These are phyloP conservation scores for Mikania micrantha DNA, from an alignment of 129 eudicot species.

Conservation along the genomic window DNA sequence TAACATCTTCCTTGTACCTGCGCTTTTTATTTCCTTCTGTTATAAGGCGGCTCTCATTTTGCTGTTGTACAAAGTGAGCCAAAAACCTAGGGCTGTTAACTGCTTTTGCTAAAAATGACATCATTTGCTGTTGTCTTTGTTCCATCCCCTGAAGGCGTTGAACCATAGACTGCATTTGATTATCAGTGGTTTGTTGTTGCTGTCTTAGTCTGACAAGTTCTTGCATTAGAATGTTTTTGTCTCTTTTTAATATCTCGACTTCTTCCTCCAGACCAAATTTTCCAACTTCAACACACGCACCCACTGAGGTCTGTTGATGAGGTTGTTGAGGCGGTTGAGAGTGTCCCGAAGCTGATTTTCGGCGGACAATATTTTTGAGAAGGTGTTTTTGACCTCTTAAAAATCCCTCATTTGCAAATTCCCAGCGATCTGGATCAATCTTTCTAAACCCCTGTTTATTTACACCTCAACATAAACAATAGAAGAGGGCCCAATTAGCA, in stretches of 20 bases:
- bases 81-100: conserved; percentile 80
- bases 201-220: conserved; percentile 81
- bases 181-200: conserved; percentile 77
- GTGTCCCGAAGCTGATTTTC: conserved; percentile 65
- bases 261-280: conserved; percentile 89
- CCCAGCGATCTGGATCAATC: conserved; percentile 94
- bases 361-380: conserved; percentile 53
- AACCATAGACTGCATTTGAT: conserved; percentile 72
- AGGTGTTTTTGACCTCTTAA: conserved; percentile 77
- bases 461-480: background rate
- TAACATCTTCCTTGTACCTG: conserved; percentile 51
- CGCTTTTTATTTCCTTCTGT: conserved; percentile 70
- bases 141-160: conserved; percentile 92
- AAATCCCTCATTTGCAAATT: conserved; percentile 88
- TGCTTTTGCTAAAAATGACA: conserved; percentile 87
- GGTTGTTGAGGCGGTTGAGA: conserved; percentile 48
- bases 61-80: conserved; percentile 77
- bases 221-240: conserved; percentile 77
- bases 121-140: conserved; percentile 90
- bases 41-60: conserved; percentile 48
- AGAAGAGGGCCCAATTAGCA: conserved; percentile 3
- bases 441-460: conserved; percentile 69
- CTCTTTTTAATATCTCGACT: conserved; percentile 80
- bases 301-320: conserved; percentile 41
- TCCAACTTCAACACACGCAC: conserved; percentile 85